phyloP scores from a whole-genome alignment of 2,329 filamentous ascomycete genomes.

The Endocalyx cinctus region DNA sequence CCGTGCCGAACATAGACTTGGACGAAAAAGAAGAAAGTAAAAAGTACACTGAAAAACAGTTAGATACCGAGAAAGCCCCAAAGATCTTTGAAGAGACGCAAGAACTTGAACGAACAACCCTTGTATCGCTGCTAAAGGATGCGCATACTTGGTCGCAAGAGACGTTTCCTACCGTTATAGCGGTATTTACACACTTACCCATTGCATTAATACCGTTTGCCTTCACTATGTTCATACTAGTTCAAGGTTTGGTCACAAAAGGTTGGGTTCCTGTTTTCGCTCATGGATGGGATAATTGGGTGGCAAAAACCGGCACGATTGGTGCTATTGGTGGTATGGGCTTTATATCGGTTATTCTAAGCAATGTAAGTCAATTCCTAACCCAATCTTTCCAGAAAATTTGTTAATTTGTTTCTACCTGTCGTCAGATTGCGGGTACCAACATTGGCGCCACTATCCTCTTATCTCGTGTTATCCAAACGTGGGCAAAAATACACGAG shows the following conservation, averaged over 20 bases:
- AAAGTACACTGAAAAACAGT: conserved; percentile 3
- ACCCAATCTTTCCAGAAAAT: background rate
- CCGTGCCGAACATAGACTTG: too few species aligned
- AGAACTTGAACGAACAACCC: conserved; percentile 34
- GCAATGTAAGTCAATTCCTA: conserved; percentile 57
- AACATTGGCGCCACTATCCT: conserved; percentile 75
- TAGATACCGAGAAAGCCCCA: conserved; percentile 11
- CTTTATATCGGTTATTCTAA: conserved; percentile 65
- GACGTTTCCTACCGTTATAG: conserved; percentile 66
- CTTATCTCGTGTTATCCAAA: conserved; percentile 64
- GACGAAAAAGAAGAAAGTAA: conserved; percentile 13
- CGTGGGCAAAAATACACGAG: conserved; percentile 59
- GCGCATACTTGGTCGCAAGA: conserved; percentile 57
- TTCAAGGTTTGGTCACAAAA: conserved; percentile 67
- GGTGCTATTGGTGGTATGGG: conserved; percentile 69
- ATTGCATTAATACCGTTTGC: conserved; percentile 67
- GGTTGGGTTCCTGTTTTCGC: conserved; percentile 73
- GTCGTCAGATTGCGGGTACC: conserved; percentile 63
- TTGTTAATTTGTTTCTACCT: conserved; percentile 5
- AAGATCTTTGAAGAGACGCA: conserved; percentile 4
- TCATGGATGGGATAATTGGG: conserved; percentile 70
- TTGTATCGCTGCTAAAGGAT: conserved; percentile 45
- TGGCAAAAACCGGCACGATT: conserved; percentile 62
- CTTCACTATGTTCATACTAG: conserved; percentile 70
- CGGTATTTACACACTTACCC: conserved; percentile 61